Evolutionary conservation across 2,329 filamentous ascomycete genomes (phyloP).

Genomic region (Fusarium sp.): DNA sequence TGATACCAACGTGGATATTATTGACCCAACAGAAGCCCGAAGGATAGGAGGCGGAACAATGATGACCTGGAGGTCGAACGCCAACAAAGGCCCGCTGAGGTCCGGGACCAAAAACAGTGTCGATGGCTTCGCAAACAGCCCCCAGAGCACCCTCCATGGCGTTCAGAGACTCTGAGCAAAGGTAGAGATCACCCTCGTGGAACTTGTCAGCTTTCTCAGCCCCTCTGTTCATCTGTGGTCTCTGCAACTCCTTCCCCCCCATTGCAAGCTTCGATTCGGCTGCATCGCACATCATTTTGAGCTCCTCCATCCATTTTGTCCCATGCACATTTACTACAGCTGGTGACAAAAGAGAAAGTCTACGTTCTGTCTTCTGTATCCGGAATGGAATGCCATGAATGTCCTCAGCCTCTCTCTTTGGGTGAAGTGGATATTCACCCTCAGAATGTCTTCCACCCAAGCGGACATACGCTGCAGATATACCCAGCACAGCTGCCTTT

Average conservation of each 20-base stretch:
- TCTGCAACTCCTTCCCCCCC: slow-evolving; percentile 80
- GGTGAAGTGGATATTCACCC: slow-evolving; percentile 74
- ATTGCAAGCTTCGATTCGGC: slow-evolving; percentile 82
- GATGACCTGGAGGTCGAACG: slow-evolving; percentile 92
- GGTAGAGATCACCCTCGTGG: slow-evolving; percentile 90
- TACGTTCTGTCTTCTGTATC: slow-evolving; percentile 82
- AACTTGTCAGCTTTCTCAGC: slow-evolving; percentile 65
- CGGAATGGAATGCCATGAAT: slow-evolving; percentile 78
- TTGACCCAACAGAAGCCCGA: slow-evolving; percentile 99
- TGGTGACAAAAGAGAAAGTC: slow-evolving; percentile 75
- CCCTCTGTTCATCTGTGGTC: slow-evolving; percentile 70
- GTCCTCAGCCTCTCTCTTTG: slow-evolving; percentile 64
- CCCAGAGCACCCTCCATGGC: slow-evolving; percentile 93
- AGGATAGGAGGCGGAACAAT: slow-evolving; percentile 88
- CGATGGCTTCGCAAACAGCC: slow-evolving; percentile 92
- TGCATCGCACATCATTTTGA: slow-evolving; percentile 83
- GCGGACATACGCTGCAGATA: slow-evolving; percentile 90
- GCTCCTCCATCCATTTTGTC: slow-evolving; percentile 90
- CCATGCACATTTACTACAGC: slow-evolving; percentile 93
- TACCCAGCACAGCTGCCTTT: slow-evolving; percentile 82
- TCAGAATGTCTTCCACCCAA: slow-evolving; percentile 83
- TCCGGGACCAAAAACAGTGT: slow-evolving; percentile 76
- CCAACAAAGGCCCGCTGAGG: slow-evolving; percentile 88
- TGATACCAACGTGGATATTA: slow-evolving; percentile 96
- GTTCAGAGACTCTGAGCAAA: slow-evolving; percentile 85